Conservation (phyloP, 2,329 filamentous ascomycete genomes). For the Coniella vitis region DNA sequence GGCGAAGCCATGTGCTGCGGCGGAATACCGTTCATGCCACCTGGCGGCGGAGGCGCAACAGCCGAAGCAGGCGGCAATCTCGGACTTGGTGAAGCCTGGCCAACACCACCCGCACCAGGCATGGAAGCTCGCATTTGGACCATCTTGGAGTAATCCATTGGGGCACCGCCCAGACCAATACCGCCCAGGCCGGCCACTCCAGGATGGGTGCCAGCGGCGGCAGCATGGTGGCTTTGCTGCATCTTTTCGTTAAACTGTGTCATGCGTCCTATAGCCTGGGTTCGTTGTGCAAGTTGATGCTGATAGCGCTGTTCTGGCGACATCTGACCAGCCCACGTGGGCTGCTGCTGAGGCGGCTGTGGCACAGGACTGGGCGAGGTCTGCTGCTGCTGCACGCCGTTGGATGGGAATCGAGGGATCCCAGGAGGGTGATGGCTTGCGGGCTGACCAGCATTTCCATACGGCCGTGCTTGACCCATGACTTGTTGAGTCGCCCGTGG, state of each 20-base stretch:
- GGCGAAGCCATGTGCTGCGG: slow-evolving; percentile 12
- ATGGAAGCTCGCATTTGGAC: slow-evolving; percentile 31
- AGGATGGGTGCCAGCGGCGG: slow-evolving; percentile 39
- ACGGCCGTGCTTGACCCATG: slow-evolving; percentile 13
- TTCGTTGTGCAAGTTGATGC: slow-evolving; percentile 7
- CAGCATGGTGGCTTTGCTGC: slow-evolving; percentile 26
- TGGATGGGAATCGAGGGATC: slow-evolving; percentile 13
- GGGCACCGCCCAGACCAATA: slow-evolving; percentile 28
- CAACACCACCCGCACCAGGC: slow-evolving; percentile 25
- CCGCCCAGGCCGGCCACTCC: slow-evolving; percentile 31
- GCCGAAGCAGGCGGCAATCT: slow-evolving; percentile 8
- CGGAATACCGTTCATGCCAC: slow-evolving; percentile 17
- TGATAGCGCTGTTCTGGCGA: slow-evolving; percentile 26
- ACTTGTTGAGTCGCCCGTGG: slow-evolving; percentile 25
- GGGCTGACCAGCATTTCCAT: slow-evolving; percentile 11
- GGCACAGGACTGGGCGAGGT: slow-evolving; percentile 7
- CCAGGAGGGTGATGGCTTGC: slow-evolving; percentile 5
- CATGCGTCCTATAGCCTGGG: slow-evolving; percentile 6
- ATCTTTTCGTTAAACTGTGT: slow-evolving; percentile 18
- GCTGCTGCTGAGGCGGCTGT: background rate
- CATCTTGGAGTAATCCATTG: slow-evolving; percentile 28
- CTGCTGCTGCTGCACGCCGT: slow-evolving; percentile 7
- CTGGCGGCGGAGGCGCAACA: slow-evolving; percentile 2
- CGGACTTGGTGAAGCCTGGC: slow-evolving; percentile 32
- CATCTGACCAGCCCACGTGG: slow-evolving; percentile 9